Evolutionary conservation across 2,329 filamentous ascomycete genomes (phyloP).

Genomic region (Westerdykella ornata): DNA sequence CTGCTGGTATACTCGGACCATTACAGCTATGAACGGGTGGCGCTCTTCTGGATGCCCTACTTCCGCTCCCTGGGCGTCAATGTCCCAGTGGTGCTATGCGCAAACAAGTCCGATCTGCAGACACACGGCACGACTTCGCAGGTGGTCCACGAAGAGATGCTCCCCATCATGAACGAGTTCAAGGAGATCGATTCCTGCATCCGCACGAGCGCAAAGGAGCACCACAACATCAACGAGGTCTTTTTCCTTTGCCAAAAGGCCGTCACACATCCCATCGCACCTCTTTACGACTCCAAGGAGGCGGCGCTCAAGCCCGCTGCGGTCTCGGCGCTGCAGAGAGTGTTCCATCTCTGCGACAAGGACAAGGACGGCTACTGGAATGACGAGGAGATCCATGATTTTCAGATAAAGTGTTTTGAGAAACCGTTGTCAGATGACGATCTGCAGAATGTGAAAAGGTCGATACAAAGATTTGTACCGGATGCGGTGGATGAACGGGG

Average conservation of each 20-base stretch:
- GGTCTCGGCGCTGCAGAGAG: slow-evolving; percentile 74
- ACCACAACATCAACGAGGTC: slow-evolving; percentile 86
- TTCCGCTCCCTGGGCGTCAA: slow-evolving; percentile 98
- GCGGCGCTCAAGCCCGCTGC: slow-evolving; percentile 77
- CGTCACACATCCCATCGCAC: slow-evolving; percentile 92
- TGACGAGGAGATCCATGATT: slow-evolving; percentile 82
- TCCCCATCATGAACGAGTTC: slow-evolving; percentile 97
- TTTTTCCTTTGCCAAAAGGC: slow-evolving; percentile 99
- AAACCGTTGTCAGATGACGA: slow-evolving; percentile 77
- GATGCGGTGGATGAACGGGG: slow-evolving; percentile 55
- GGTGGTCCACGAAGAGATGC: slow-evolving; percentile 92
- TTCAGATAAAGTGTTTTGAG: slow-evolving; percentile 86
- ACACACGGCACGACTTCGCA: slow-evolving; percentile 70
- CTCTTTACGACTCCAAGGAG: slow-evolving; percentile 95
- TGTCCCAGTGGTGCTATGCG: slow-evolving; percentile 90
- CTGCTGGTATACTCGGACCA: slow-evolving; percentile 95
- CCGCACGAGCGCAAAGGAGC: slow-evolving; percentile 82
- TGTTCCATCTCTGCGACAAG: slow-evolving; percentile 94
- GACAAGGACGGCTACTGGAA: slow-evolving; percentile 91
- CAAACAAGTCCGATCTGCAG: slow-evolving; percentile 91
- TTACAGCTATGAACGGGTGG: slow-evolving; percentile 97
- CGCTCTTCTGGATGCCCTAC: slow-evolving; percentile 97
- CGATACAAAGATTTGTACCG: slow-evolving; percentile 64
- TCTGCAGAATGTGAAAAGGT: slow-evolving; percentile 82
- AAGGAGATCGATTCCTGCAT: slow-evolving; percentile 99